Evolutionary conservation across 2,329 filamentous ascomycete genomes (phyloP), one percentile per base, ranked within the genome.

Genomic region (Aspergillus quadrilineatus): DNA sequence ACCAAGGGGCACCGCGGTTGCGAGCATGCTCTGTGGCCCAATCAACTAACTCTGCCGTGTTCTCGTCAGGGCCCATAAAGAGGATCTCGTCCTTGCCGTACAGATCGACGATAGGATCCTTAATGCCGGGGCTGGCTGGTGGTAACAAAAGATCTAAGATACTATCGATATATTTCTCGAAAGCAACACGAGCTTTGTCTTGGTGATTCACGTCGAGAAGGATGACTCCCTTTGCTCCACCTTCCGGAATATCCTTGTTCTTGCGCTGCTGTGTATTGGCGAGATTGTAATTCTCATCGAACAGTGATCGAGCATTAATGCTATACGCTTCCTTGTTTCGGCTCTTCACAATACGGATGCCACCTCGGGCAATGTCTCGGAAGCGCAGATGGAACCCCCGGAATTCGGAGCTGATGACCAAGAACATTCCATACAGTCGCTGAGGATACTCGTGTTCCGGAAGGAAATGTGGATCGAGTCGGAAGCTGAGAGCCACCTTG

Each of bases 81-180:
- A 99, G 80, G 60, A 99, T 99, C 76, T 99, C 94, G 71, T 96
- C 83, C 78, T 96, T 94, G 66, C 91, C 90, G 73, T 97, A 89
- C 29, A 97, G 80, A 74, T 99, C 94, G 57, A 99, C 93, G 60
- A 99, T 92, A 0, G 94, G 94, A 70, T 99, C 96, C 82, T 99
- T 99, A 83, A 99, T 99, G 63, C 94, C 94, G 9, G 94, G 94
- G 56, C 92, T 96, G 66, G 86, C 84, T 0, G 94, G 91, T 9
- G 90, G 91, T 46, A 99, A 82, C 37, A 99, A 85, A 61, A 99
- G 85, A 75, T 99, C 94, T 71, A 99, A 83, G 68, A 99, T 97
- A 73, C 91, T 96, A 79, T 99, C 94, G 69, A 99, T 99, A 78
- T 99, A 99, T 81, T 99, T 99, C 80, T 99, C 93, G 67, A 99